These are phyloP conservation scores for Cucumis cinereus DNA, from an alignment of 306 rosid genomes.

Conservation along the genomic window DNA sequence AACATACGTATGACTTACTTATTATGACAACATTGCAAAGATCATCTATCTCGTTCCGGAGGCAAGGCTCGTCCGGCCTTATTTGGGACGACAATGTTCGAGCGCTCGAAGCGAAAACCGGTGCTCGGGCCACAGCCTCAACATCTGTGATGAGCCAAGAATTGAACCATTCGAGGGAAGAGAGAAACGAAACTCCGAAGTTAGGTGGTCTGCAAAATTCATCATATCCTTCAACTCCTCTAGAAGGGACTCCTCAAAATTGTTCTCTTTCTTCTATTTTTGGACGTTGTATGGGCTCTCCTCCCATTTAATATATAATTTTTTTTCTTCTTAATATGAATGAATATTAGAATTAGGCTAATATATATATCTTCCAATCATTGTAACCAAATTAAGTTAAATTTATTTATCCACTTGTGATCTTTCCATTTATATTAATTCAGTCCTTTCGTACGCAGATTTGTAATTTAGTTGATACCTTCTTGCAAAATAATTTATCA, in stretches of 20 bases:
- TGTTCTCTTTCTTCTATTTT: slow-evolving; percentile 23
- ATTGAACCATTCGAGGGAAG: slow-evolving; percentile 2
- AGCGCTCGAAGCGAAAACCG: slow-evolving; percentile 10
- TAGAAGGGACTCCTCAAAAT: slow-evolving; percentile 9
- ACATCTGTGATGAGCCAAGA: background rate
- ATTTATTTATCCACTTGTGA: background rate
- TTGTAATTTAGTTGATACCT: no score
- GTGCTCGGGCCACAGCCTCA: background rate
- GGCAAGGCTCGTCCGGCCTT: slow-evolving; percentile 79
- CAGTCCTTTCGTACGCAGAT: no score
- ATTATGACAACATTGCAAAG: slow-evolving; percentile 44
- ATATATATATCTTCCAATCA: background rate
- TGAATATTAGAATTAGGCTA: background rate
- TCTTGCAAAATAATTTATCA: no score
- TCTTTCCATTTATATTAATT: background rate
- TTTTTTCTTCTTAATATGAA: no score
- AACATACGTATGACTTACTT: background rate
- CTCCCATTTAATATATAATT: background rate
- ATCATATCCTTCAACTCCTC: slow-evolving; percentile 9
- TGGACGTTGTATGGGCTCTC: slow-evolving; percentile 36
- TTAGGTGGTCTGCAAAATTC: slow-evolving; percentile 3
- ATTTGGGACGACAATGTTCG: slow-evolving; percentile 41
- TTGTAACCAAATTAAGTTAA: background rate
- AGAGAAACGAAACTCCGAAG: background rate
- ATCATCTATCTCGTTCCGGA: slow-evolving; percentile 47